A percentile compares a stretch with the other conserved stretches of the same genome.
phyloP scores from a whole-genome alignment of 805 yeast genomes.

The Ogataea henricii region DNA sequence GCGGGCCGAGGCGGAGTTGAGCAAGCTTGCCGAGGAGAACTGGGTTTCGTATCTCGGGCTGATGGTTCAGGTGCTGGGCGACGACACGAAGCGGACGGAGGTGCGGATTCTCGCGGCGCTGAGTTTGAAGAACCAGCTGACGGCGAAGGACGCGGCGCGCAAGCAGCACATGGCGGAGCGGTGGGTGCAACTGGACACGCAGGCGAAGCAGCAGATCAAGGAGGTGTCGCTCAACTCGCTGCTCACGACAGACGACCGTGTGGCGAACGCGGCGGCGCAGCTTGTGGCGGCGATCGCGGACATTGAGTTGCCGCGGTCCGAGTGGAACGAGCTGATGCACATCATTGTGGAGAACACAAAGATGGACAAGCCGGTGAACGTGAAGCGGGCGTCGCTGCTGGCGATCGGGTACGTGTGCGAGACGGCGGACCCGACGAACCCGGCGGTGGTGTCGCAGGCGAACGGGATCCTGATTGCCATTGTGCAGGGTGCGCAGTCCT shows the following conservation, averaged over 20 bases:
- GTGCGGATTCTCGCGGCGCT: conserved; percentile 91
- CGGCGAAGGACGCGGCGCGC: conserved; percentile 73
- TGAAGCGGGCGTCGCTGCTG: conserved; percentile 83
- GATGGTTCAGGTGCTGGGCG: conserved; percentile 70
- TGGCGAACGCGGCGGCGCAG: conserved; percentile 89
- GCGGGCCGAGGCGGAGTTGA: conserved; percentile 77
- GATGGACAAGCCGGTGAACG: conserved; percentile 70
- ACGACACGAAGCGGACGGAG: conserved; percentile 65
- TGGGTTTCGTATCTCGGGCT: conserved; percentile 73
- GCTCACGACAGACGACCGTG: conserved; percentile 66
- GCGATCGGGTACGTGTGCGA: conserved; percentile 97
- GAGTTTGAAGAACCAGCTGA: conserved; percentile 82
- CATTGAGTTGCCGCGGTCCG: conserved; percentile 82
- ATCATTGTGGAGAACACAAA: conserved; percentile 85
- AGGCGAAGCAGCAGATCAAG: conserved; percentile 65
- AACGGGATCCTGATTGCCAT: conserved; percentile 93
- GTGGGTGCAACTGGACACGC: conserved; percentile 66
- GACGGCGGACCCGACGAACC: conserved; percentile 80
- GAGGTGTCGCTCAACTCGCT: conserved; percentile 63
- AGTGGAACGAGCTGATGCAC: conserved; percentile 87
- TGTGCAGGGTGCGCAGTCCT: conserved; percentile 90
- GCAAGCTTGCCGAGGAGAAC: conserved; percentile 68
- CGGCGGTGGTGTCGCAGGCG: conserved; percentile 77
- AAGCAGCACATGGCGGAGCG: conserved; percentile 62
- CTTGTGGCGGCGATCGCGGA: conserved; percentile 96